phyloP scores from a whole-genome alignment of 2,329 filamentous ascomycete genomes.

The Cercospora brassicicola region DNA sequence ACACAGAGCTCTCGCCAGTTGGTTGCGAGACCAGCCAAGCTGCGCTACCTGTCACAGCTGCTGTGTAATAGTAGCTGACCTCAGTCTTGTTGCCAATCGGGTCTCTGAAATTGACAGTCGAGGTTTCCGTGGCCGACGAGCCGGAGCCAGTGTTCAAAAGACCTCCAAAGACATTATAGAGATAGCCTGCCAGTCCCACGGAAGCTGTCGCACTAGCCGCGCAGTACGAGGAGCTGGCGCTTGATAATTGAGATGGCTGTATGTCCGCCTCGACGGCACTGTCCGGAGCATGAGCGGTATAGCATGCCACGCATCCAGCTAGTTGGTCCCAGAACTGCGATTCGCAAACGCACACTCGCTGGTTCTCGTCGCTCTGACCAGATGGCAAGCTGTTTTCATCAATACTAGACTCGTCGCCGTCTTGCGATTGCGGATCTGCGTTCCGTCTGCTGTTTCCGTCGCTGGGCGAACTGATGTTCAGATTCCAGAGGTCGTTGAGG shows the following conservation, averaged over 20 bases:
- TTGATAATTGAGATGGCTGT: constrained; percentile 12
- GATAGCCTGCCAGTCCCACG: constrained; percentile 24
- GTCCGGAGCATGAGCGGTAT: constrained; percentile 30
- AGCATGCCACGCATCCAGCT: constrained; percentile 30
- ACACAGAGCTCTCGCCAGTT: constrained; percentile 19
- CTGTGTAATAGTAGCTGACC: constrained; percentile 34
- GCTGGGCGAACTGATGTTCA: neutral
- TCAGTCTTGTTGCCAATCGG: constrained; percentile 34
- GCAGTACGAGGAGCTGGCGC: constrained; percentile 30
- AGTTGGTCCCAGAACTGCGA: constrained; percentile 29
- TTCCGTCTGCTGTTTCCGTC: neutral
- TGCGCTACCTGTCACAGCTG: constrained; percentile 31
- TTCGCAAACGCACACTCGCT: constrained; percentile 34
- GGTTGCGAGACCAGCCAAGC: constrained; percentile 28
- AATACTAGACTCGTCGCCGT: neutral
- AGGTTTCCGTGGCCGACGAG: neutral
- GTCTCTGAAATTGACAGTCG: constrained; percentile 24
- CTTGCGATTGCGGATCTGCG: neutral
- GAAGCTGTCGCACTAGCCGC: constrained; percentile 31
- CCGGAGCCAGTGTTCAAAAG: neutral
- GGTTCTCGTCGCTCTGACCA: constrained; percentile 27
- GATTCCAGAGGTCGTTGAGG: neutral
- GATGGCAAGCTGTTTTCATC: neutral
- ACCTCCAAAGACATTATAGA: constrained; percentile 16
- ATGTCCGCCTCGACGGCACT: constrained; percentile 7